phyloP scores from a whole-genome alignment of 768 basidiomycete genomes.

The Tylopilus sp. region DNA sequence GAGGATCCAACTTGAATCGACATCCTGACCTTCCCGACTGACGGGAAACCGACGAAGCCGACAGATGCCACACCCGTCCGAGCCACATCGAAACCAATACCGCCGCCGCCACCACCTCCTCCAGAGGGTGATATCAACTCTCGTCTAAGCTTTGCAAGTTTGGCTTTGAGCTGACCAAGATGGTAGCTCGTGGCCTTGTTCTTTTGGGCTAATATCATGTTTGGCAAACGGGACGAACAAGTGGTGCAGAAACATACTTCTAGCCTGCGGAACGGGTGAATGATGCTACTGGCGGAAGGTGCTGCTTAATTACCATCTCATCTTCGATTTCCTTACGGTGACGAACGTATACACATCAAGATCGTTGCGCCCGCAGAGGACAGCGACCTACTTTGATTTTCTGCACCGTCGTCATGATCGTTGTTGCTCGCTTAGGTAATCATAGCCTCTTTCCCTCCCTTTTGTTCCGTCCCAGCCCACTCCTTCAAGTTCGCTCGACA shows the following conservation, averaged over 20 bases:
- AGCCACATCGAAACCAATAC: slow-evolving; percentile 96
- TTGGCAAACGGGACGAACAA: slow-evolving; percentile 8
- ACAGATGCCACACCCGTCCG: slow-evolving; percentile 97
- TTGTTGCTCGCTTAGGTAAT: slow-evolving; percentile 13
- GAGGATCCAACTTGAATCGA: slow-evolving; percentile 5
- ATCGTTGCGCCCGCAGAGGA: slow-evolving; percentile 17
- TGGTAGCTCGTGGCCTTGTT: slow-evolving; percentile 97
- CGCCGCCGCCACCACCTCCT: slow-evolving; percentile 83
- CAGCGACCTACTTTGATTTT: slow-evolving; percentile 68
- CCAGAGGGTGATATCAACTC: slow-evolving; percentile 82
- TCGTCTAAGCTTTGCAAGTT: slow-evolving; percentile 93
- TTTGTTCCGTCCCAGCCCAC: slow-evolving; percentile 11
- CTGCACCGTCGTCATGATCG: slow-evolving; percentile 79
- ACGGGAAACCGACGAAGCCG: slow-evolving; percentile 89
- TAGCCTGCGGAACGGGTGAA: slow-evolving; percentile 51
- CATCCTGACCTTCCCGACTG: slow-evolving; percentile 79
- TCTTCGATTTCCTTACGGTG: slow-evolving; percentile 81
- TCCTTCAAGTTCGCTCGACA: not conserved
- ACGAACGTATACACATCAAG: slow-evolving; percentile 4
- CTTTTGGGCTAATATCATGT: slow-evolving; percentile 67
- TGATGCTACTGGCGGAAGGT: slow-evolving; percentile 20
- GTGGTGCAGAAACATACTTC: slow-evolving; percentile 52
- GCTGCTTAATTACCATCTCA: slow-evolving; percentile 71
- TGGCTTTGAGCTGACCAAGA: slow-evolving; percentile 95
- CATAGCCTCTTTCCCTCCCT: not conserved